Percentiles rank a stretch among this genome's conserved stretches.
phyloP scores from a whole-genome alignment of 1,139 yeast species.

The Geotrichum aggregatum region DNA sequence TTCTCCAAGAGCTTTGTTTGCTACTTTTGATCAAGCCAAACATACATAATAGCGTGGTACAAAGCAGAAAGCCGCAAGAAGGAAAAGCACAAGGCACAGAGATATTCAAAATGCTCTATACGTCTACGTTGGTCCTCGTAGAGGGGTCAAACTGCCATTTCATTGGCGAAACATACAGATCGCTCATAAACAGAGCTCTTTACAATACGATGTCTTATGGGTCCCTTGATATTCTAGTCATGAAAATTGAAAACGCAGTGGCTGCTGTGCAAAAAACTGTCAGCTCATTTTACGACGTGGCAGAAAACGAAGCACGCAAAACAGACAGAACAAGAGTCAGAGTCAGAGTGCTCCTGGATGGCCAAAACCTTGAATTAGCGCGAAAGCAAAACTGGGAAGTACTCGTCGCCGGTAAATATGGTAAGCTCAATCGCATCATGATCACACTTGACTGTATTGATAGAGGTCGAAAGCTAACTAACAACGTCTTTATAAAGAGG shows the following conservation, averaged over 20 bases:
- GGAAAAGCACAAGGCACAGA: background rate
- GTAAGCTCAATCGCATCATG: too few species aligned
- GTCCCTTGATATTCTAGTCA: constrained; percentile 36
- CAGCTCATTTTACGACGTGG: constrained; percentile 33
- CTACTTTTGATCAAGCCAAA: too few species aligned
- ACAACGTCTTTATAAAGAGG: constrained; percentile 23
- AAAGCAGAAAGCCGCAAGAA: too few species aligned
- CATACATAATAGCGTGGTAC: too few species aligned
- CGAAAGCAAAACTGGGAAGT: constrained; percentile 38
- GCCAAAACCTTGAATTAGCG: constrained; percentile 32
- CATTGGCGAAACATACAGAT: constrained; percentile 26
- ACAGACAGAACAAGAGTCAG: constrained; percentile 29
- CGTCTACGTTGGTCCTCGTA: constrained; percentile 30
- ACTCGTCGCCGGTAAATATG: constrained; percentile 31
- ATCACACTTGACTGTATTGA: too few species aligned
- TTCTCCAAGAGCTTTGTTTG: too few species aligned
- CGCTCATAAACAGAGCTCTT: constrained; percentile 32
- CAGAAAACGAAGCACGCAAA: constrained; percentile 26
- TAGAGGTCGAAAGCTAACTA: background rate
- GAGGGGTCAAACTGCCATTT: constrained; percentile 27
- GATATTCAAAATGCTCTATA: constrained; percentile 29
- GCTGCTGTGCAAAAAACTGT: constrained; percentile 34
- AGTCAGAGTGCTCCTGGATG: constrained; percentile 39
- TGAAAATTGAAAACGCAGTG: constrained; percentile 32
- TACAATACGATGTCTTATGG: constrained; percentile 35